Evolutionary conservation across 2,329 filamentous ascomycete genomes (phyloP), one percentile per base, ranked within the genome.

Genomic region (Pseudopyrenochaeta lycopersici): DNA sequence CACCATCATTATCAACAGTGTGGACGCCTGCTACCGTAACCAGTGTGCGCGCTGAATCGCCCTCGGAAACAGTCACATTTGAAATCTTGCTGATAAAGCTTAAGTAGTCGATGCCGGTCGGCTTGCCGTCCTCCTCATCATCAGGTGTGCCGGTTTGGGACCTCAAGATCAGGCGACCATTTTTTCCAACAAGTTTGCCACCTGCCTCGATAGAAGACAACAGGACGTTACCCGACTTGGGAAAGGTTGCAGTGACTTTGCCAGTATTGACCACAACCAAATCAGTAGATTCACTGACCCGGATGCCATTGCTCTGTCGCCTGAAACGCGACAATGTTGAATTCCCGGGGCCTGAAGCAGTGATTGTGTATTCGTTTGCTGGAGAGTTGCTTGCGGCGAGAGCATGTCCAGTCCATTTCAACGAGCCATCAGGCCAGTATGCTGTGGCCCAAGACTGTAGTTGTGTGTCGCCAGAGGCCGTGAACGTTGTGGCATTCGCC

Each of bases 381-480:
- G 78, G 66, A 0, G 59, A 62, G 1, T 79, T 77, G 0, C 77
- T 78, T 4, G 74, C 78, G 11, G 78, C 69, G 38, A 87, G 73
- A 0, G 85, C 84, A 62, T 87, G 85, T 0, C 79, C 84, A 2
- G 82, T 85, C 85, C 85, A 88, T 63, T 87, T 87, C 47, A 86
- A 76, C 0, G 85, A 85, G 21, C 82, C 83, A 69, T 88, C 85
- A 1, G 80, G 78, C 85, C 85, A 88, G 65, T 83, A 85, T 0
- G 81, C 84, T 1, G 82, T 86, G 2, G 80, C 74, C 84, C 85
- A 87, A 0, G 84, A 84, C 54, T 86, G 80, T 6, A 84, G 66
- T 12, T 67, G 54, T 7, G 46, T 58, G 18, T 64, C 70, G 2
- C 70, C 68, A 1, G 64, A 75, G 44, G 60, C 56, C 30, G 51